phyloP scores from a whole-genome alignment of 805 yeast species.

The Schwanniomyces pseudopolymorphus region DNA sequence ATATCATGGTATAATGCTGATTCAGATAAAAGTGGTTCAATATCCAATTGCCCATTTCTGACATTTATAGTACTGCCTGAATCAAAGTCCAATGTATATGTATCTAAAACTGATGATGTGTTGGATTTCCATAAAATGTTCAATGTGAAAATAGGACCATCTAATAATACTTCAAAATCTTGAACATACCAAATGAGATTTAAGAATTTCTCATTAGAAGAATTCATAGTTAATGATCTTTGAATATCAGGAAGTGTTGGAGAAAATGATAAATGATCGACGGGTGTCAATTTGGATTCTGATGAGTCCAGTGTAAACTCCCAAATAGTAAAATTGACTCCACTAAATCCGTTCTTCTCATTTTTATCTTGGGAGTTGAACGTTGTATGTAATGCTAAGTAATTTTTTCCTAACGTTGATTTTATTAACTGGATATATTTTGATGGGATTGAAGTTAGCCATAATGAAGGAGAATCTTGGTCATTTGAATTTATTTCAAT shows the following conservation, averaged over 20 bases:
- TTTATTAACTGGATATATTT: slow-evolving; percentile 25
- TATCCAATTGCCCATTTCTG: slow-evolving; percentile 15
- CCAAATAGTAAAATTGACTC: slow-evolving; percentile 23
- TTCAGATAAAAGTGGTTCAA: slow-evolving; percentile 12
- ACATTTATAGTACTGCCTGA: slow-evolving; percentile 13
- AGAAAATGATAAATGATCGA: slow-evolving; percentile 16
- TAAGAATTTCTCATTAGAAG: slow-evolving; percentile 6
- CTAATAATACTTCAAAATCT: slow-evolving; percentile 24
- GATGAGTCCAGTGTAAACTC: slow-evolving; percentile 12
- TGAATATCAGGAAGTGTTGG: slow-evolving; percentile 13
- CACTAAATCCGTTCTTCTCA: slow-evolving; percentile 10
- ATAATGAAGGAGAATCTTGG: slow-evolving; percentile 11
- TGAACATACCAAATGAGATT: slow-evolving; percentile 48
- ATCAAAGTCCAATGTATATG: slow-evolving; percentile 12
- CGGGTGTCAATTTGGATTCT: slow-evolving; percentile 7
- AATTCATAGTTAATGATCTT: background rate
- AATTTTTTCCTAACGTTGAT: slow-evolving; percentile 6
- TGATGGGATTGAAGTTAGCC: slow-evolving; percentile 30
- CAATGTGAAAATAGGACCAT: slow-evolving; percentile 16
- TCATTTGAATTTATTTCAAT: slow-evolving; percentile 11
- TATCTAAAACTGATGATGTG: slow-evolving; percentile 47
- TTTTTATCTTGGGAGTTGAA: slow-evolving; percentile 12
- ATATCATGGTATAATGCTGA: slow-evolving; percentile 24
- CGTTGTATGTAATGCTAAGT: slow-evolving; percentile 17
- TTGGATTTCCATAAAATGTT: slow-evolving; percentile 64